Base-by-base conservation (phyloP, 768 basidiomycete genomes). In the Naganishia vishniacii region DNA sequence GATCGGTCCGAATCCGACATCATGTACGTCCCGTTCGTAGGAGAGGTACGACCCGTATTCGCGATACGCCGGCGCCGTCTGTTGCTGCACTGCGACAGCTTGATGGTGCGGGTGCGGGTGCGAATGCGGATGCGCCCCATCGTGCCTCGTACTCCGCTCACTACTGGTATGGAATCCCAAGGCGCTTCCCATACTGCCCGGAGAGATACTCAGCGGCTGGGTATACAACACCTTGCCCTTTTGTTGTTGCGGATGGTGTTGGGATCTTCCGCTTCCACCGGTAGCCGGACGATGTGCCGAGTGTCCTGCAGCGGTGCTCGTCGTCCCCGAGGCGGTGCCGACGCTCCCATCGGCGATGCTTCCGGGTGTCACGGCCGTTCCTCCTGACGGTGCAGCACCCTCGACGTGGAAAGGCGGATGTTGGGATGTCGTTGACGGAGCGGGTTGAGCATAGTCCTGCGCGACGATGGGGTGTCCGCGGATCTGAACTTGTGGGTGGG, bases 41-140 rank as follows among this genome's bases (percentile, higher is more conserved):
- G 53, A 56, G 18, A 56, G 53, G 15, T 56, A 56, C 31, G 53
- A 56, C 37, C 53, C 53, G 37, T 56, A 56, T 25, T 56, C 53
- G 1, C 53, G 32, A 37, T 56, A 56, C 34, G 34, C 37, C 28
- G 53, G 53, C 26, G 53, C 53, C 15, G 20, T 26, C 13, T 56
- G 53, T n/a, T 32, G 53, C 23, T 56, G 53, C 20, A n/a, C n/a
- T n/a, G n/a, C n/a, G n/a, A n/a, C n/a, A n/a, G n/a, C n/a, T n/a
- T n/a, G n/a, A n/a, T n/a, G n/a, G n/a, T n/a, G n/a, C n/a, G n/a
- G n/a, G n/a, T n/a, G n/a, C n/a, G n/a, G n/a, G n/a, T n/a, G n/a
- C n/a, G n/a, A n/a, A n/a, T n/a, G n/a, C n/a, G n/a, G n/a, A n/a
- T n/a, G n/a, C n/a, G n/a, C n/a, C n/a, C n/a, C n/a, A 41, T 56